Percentiles rank a stretch among this genome's conserved stretches.
Evolutionary conservation across 495 filamentous ascomycete species (phyloP).

Genomic region (Hypoxylon cercidicola): DNA sequence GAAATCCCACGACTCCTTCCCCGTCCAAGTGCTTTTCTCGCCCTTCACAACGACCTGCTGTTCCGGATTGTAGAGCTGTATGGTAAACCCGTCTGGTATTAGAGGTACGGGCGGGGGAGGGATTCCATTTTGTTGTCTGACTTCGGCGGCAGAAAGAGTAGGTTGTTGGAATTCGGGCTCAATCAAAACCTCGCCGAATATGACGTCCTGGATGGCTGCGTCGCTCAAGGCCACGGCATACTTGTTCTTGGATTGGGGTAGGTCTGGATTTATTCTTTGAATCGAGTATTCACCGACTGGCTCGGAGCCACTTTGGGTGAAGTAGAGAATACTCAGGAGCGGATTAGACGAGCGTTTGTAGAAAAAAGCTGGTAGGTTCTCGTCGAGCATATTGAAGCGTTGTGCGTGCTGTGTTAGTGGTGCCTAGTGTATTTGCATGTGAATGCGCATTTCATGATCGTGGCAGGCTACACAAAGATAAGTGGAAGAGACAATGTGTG

Average conservation of each 20-base stretch:
- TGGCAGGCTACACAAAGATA: constrained; percentile 6
- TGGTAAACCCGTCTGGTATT: constrained; percentile 78
- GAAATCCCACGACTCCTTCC: constrained; percentile 86
- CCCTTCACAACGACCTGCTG: constrained; percentile 78
- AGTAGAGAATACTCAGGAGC: constrained; percentile 70
- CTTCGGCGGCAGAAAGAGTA: constrained; percentile 79
- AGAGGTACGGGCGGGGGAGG: constrained; percentile 78
- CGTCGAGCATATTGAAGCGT: constrained; percentile 80
- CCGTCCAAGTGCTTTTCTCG: constrained; percentile 79
- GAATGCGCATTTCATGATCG: constrained; percentile 11
- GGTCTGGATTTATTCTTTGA: constrained; percentile 74
- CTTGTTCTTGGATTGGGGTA: constrained; percentile 76
- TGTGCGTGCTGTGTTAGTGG: neutral
- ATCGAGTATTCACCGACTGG: constrained; percentile 81
- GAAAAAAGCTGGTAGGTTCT: constrained; percentile 80
- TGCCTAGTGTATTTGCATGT: constrained; percentile 3
- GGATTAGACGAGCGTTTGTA: constrained; percentile 55
- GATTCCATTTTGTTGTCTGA: constrained; percentile 73
- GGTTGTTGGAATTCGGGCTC: constrained; percentile 86
- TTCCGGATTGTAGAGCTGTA: constrained; percentile 95
- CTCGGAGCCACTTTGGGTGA: constrained; percentile 83
- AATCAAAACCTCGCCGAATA: constrained; percentile 88
- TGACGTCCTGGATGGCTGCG: constrained; percentile 78
- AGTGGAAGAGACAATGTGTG: neutral
- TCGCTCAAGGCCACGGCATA: constrained; percentile 90